Evolutionary conservation across 192 early-diverging fungal genomes (phyloP).

Genomic region (Linderina pennispora): DNA sequence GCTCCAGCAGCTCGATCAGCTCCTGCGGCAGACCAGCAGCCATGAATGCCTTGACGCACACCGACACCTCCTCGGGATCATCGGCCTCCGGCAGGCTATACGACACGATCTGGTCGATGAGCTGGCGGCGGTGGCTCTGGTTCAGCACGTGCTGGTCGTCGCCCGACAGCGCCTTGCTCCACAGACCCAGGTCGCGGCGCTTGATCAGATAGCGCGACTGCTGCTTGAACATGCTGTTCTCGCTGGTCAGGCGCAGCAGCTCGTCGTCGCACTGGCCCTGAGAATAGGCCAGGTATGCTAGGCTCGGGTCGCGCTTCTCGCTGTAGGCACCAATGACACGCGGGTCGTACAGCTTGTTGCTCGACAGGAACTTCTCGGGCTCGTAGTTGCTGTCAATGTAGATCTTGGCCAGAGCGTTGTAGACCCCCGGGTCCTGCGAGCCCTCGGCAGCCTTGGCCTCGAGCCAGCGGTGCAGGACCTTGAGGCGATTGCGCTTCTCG

Average conservation of each 20-base stretch:
- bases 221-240: conserved; percentile 99
- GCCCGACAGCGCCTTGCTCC: conserved; percentile 70
- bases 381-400: conserved; percentile 99
- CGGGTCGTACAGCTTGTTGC: conserved; percentile 76
- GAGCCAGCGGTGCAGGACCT: conserved; percentile 92
- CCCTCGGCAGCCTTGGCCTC: conserved; percentile 86
- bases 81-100: conserved; percentile 90
- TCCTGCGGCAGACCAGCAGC: conserved; percentile 91
- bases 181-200: conserved; percentile 76
- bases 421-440: conserved; percentile 82
- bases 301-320: conserved; percentile 96
- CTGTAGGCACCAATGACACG: conserved; percentile 95
- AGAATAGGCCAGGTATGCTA: conserved; percentile 93
- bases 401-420: conserved; percentile 98
- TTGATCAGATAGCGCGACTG: conserved; percentile 95
- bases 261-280: conserved; percentile 93
- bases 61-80: conserved; percentile 97
- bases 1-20: conserved; percentile 95
- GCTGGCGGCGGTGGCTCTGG: conserved; percentile 66
- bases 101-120: conserved; percentile 92
- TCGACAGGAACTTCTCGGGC: conserved; percentile 86
- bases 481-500: conserved; percentile 95
- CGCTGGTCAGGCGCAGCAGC: conserved; percentile 92
- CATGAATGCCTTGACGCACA: conserved; percentile 99
- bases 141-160: conserved; percentile 63